Evolutionary conservation across 2,329 filamentous ascomycete species (phyloP).

Genomic region (Chalara sp.): DNA sequence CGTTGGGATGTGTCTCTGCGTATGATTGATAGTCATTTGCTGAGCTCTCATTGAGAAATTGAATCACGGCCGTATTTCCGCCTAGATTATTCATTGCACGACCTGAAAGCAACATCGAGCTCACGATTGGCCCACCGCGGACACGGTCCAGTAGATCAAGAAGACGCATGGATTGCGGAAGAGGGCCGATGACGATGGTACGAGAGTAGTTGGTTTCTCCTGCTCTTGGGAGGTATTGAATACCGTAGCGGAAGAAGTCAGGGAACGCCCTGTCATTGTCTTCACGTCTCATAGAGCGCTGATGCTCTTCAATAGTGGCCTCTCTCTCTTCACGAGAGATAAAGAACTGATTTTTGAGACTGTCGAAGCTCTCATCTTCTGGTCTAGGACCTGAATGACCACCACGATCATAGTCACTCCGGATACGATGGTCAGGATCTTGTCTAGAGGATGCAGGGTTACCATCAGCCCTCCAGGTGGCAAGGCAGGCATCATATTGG

Average conservation of each 20-base stretch:
- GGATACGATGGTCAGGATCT: neutral
- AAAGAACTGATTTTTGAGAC: conserved; percentile 2
- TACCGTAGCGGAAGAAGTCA: conserved; percentile 18
- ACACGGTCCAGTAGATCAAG: conserved; percentile 19
- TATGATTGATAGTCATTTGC: conserved; percentile 18
- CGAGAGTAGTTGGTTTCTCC: conserved; percentile 14
- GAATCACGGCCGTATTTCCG: conserved; percentile 14
- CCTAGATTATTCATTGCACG: neutral
- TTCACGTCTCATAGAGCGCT: neutral
- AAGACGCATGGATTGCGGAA: conserved; percentile 14
- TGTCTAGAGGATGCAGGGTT: too few species aligned
- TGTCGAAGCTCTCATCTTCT: neutral
- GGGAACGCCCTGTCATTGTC: conserved; percentile 6
- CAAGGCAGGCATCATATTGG: conserved; percentile 9
- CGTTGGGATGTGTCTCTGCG: conserved; percentile 9
- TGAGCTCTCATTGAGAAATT: conserved; percentile 16
- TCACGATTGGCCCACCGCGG: conserved; percentile 17
- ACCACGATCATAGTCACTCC: neutral
- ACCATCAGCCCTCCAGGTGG: neutral
- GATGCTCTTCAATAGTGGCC: conserved; percentile 6
- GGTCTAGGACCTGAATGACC: neutral
- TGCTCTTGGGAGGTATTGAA: conserved; percentile 13
- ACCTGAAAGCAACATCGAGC: conserved; percentile 10
- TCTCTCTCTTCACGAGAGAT: conserved; percentile 8
- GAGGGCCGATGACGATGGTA: conserved; percentile 16